These are phyloP conservation scores for Ceratobasidium sp. DNA, from an alignment of 1,284 basidiomycete species.

Conservation along the genomic window DNA sequence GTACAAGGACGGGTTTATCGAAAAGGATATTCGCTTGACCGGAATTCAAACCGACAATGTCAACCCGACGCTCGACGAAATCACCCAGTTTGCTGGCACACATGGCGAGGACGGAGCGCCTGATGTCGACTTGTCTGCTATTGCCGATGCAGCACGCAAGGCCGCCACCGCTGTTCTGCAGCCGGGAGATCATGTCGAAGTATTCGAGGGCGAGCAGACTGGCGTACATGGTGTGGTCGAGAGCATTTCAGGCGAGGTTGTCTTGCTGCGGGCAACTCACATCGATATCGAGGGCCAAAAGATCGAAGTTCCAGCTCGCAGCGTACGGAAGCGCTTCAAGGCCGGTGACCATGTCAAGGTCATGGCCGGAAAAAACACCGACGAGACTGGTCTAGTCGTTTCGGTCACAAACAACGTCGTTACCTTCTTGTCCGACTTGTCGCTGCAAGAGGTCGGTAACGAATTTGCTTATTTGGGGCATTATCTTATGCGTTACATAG, in stretches of 20 bases:
- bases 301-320: constrained; percentile 85
- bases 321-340: constrained; percentile 94
- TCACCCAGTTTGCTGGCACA: constrained; percentile 83
- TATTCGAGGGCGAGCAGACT: constrained; percentile 95
- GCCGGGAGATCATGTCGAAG: constrained; percentile 96
- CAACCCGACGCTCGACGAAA: constrained; percentile 95
- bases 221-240: constrained; percentile 93
- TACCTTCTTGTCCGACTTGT: constrained; percentile 97
- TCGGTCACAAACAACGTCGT: constrained; percentile 90
- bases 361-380: constrained; percentile 91
- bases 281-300: constrained; percentile 84
- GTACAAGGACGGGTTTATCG: constrained; percentile 92
- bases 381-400: constrained; percentile 96
- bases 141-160: constrained; percentile 87
- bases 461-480: constrained; percentile 36
- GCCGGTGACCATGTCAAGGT: constrained; percentile 99
- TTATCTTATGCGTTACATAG: constrained; percentile 51
- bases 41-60: constrained; percentile 87
- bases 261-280: constrained; percentile 82
- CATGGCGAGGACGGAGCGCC: constrained; percentile 55
- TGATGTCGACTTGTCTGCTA: constrained; percentile 76
- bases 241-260: constrained; percentile 85
- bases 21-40: constrained; percentile 92
- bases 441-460: constrained; percentile 80
- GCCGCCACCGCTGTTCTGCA: constrained; percentile 90